These are phyloP conservation scores for Teratosphaeria viscida DNA, from an alignment of 2,329 filamentous ascomycete species.

Conservation along the genomic window DNA sequence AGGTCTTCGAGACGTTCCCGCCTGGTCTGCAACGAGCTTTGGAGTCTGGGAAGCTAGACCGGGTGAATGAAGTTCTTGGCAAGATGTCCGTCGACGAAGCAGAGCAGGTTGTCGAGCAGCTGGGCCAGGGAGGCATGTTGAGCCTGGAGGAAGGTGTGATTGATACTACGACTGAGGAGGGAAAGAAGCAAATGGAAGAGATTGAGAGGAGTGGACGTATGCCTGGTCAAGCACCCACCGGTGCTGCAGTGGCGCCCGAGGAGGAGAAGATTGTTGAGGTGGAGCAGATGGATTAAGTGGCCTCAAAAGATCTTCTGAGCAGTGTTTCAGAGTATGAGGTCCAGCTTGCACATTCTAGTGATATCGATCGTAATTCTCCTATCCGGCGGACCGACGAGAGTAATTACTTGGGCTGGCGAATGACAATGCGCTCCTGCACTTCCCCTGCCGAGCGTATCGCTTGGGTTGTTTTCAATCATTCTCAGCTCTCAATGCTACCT, in stretches of 20 bases:
- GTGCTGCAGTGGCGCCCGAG: background rate
- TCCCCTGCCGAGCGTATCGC: too few relatives aligned
- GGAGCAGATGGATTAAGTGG: conserved; percentile 36
- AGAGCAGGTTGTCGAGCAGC: conserved; percentile 69
- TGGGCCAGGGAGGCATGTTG: conserved; percentile 77
- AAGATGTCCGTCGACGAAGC: conserved; percentile 84
- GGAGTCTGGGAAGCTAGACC: conserved; percentile 78
- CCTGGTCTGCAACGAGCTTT: conserved; percentile 73
- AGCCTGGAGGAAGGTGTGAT: conserved; percentile 90
- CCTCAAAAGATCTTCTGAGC: background rate
- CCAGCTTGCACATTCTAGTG: too few relatives aligned
- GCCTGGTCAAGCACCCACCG: conserved; percentile 36
- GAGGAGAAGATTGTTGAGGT: conserved; percentile 22
- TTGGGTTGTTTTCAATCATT: too few relatives aligned
- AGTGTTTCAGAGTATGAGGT: too few relatives aligned
- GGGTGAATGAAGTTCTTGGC: conserved; percentile 77
- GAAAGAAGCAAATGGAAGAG: conserved; percentile 26
- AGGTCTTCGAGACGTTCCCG: conserved; percentile 75
- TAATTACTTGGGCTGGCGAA: too few relatives aligned
- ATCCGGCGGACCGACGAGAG: too few relatives aligned
- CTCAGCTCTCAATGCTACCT: too few relatives aligned
- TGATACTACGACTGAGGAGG: conserved; percentile 55
- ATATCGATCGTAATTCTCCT: too few relatives aligned
- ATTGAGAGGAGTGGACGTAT: conserved; percentile 63
- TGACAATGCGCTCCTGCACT: too few relatives aligned